These are phyloP conservation scores for Ustilago shanxiensis DNA, from an alignment of 1,284 basidiomycete genomes.

Conservation along the genomic window DNA sequence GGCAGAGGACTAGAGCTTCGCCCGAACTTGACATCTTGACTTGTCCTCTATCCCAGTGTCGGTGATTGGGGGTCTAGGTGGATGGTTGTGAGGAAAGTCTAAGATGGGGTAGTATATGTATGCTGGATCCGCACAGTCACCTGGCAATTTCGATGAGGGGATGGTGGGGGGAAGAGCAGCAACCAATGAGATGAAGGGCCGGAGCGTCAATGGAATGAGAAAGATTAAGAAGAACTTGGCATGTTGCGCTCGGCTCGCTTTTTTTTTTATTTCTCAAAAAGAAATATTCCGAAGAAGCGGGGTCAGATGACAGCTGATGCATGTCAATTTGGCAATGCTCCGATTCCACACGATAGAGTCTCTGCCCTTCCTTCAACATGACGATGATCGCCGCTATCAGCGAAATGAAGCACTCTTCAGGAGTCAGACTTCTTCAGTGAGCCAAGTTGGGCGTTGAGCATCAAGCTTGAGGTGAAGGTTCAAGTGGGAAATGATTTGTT, in stretches of 20 bases:
- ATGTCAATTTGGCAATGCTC: conserved; percentile 13
- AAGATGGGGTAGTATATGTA: conserved; percentile 1
- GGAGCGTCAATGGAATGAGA: background rate
- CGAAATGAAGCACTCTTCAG: too few relatives aligned
- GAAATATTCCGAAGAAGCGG: conserved; percentile 10
- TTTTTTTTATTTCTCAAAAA: conserved; percentile 9
- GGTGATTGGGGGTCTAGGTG: background rate
- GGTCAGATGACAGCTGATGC: conserved; percentile 24
- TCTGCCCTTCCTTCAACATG: background rate
- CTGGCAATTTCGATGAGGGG: too few relatives aligned
- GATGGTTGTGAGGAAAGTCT: background rate
- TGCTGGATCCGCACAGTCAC: too few relatives aligned
- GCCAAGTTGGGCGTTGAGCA: too few relatives aligned
- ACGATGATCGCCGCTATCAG: background rate
- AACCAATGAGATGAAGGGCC: conserved; percentile 2
- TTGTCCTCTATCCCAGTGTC: background rate
- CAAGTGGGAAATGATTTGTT: background rate
- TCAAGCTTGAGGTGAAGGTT: too few relatives aligned
- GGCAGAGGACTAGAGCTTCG: conserved; percentile 78
- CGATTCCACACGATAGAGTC: conserved; percentile 9
- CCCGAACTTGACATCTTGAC: conserved; percentile 35
- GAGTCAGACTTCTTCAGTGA: too few relatives aligned
- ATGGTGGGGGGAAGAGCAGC: background rate
- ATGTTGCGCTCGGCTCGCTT: conserved; percentile 13
- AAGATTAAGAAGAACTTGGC: conserved; percentile 6